Percentiles rank a stretch among this genome's conserved stretches.
Conservation (phyloP, 1,284 basidiomycete species). For the Sporisorium sorghi region DNA sequence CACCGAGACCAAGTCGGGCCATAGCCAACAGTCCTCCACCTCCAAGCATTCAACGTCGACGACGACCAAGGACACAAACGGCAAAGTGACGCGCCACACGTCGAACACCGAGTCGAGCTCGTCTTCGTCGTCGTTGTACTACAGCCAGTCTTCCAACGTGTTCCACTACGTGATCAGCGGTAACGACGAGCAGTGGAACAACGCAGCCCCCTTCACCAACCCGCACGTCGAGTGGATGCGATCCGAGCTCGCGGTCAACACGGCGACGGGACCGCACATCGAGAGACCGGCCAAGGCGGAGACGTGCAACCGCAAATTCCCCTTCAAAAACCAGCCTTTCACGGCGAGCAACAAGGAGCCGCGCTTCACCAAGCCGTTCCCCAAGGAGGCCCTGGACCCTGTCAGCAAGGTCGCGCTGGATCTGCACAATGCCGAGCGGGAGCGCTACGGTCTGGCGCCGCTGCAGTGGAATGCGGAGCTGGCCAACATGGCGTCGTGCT, state of each 20-base stretch:
- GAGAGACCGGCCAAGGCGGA: slow-evolving; percentile 32
- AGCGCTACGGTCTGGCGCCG: slow-evolving; percentile 22
- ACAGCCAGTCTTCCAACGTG: slow-evolving; percentile 24
- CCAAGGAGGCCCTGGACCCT: slow-evolving; percentile 21
- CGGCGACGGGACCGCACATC: slow-evolving; percentile 20
- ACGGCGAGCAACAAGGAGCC: slow-evolving; percentile 21
- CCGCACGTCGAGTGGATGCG: slow-evolving; percentile 31
- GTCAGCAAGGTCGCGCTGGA: slow-evolving; percentile 35
- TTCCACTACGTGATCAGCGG: slow-evolving; percentile 31
- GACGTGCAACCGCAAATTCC: slow-evolving; percentile 41
- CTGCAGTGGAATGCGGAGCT: slow-evolving; percentile 50
- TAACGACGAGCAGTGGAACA: slow-evolving; percentile 17
- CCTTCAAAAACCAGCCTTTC: slow-evolving; percentile 22
- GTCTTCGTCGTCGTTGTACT: slow-evolving; percentile 18
- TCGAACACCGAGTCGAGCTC: slow-evolving; percentile 7
- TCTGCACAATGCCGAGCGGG: slow-evolving; percentile 41
- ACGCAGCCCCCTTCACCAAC: slow-evolving; percentile 29
- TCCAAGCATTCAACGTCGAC: slow-evolving; percentile 3
- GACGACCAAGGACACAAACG: slow-evolving; percentile 6
- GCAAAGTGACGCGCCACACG: slow-evolving; percentile 1
- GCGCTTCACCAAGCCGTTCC: slow-evolving; percentile 23
- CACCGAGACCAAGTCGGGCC: slow-evolving; percentile 7
- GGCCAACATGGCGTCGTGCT: slow-evolving; percentile 53
- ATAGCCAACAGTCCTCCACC: background rate
- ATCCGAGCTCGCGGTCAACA: slow-evolving; percentile 6